These are phyloP conservation scores for Phytophthora meadii DNA, from an alignment of 352 stramenopile species.

Conservation along the genomic window DNA sequence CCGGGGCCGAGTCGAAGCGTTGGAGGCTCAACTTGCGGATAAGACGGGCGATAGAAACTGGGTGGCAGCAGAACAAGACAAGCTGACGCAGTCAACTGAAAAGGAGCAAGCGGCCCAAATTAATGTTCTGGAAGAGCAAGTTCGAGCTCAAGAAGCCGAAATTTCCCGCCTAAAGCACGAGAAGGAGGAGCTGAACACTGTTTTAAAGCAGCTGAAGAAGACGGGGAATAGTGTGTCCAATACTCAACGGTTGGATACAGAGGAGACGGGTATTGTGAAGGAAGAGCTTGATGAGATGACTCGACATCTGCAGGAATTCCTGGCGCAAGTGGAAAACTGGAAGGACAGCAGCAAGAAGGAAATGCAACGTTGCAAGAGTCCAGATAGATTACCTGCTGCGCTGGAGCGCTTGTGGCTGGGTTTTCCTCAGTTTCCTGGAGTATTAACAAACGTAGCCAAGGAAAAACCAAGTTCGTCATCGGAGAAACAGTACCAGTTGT, in stretches of 20 bases:
- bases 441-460: conserved; percentile 13
- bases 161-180: conserved; percentile 47
- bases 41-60: conserved; percentile 30
- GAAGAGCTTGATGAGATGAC: conserved; percentile 51
- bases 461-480: background rate
- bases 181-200: conserved; percentile 41
- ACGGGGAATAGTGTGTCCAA: conserved; percentile 3
- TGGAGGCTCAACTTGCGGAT: conserved; percentile 44
- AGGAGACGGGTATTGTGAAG: conserved; percentile 26
- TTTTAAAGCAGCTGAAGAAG: conserved; percentile 34
- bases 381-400: conserved; percentile 38
- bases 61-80: conserved; percentile 29
- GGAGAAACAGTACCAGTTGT: conserved; percentile 11
- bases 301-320: conserved; percentile 52
- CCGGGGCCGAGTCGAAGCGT: conserved; percentile 44
- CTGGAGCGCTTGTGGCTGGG: conserved; percentile 60
- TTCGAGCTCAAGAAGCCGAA: conserved; percentile 39
- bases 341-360: conserved; percentile 56
- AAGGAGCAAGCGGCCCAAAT: conserved; percentile 33
- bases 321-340: conserved; percentile 58
- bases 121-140: conserved; percentile 38
- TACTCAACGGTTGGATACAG: conserved; percentile 9
- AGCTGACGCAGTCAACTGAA: conserved; percentile 25
- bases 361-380: conserved; percentile 42
- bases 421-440: conserved; percentile 57